phyloP scores from a whole-genome alignment of 257 asterid genomes.

The Salvia rosmarinus region DNA sequence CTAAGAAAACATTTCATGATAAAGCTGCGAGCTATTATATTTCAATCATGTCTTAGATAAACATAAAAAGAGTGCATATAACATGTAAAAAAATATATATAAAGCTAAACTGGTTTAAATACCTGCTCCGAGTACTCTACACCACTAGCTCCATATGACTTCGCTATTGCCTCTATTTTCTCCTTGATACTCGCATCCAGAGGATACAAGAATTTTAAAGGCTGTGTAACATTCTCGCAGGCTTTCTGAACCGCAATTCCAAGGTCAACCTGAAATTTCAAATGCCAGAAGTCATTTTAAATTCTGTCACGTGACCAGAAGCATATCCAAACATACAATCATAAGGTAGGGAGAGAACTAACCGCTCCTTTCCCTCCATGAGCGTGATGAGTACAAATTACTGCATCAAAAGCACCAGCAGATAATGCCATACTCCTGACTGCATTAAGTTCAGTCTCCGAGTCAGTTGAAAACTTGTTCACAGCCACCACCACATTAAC shows the following conservation, averaged over 20 bases:
- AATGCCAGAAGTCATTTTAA: constrained; percentile 6
- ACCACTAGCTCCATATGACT: constrained; percentile 93
- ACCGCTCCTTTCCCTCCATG: constrained; percentile 99
- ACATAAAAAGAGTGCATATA: neutral
- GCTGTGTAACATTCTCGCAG: constrained; percentile 74
- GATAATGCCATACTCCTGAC: constrained; percentile 75
- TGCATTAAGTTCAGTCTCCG: constrained; percentile 84
- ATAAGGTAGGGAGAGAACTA: constrained; percentile 38
- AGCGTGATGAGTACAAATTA: constrained; percentile 92
- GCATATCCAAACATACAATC: neutral
- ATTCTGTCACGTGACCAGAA: neutral
- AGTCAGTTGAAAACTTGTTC: constrained; percentile 85
- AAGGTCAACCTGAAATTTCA: constrained; percentile 74
- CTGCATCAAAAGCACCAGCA: constrained; percentile 96
- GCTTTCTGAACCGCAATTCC: constrained; percentile 91
- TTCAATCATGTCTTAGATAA: neutral
- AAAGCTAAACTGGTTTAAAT: constrained; percentile 29
- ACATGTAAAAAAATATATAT: neutral
- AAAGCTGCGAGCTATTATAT: neutral
- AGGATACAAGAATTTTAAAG: constrained; percentile 84
- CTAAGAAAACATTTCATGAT: neutral
- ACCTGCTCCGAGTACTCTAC: constrained; percentile 97
- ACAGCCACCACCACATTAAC: constrained; percentile 94
- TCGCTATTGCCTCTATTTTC: constrained; percentile 92
- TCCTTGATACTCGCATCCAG: constrained; percentile 80